Evolutionary conservation across 371 early-diverging fungal species (phyloP), one percentile per base, ranked within the genome.

Genomic region (Syncephalastrum monosporum): DNA sequence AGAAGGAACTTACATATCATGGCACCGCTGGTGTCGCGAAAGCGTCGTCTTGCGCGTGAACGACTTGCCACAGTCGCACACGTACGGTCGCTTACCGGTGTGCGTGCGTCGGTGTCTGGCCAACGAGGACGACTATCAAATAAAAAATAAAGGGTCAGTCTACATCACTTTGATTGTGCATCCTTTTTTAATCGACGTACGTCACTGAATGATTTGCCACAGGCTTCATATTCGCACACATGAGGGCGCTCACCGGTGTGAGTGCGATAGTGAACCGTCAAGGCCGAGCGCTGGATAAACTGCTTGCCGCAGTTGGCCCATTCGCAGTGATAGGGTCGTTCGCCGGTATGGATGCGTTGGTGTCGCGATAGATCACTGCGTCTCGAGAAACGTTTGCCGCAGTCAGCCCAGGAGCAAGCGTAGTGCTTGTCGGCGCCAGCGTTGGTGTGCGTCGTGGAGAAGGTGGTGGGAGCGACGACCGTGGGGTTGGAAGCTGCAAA

Each of bases 191-290:
- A 68, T 48, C 67, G 74, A 61, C 80, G 68, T 70, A 82, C 82
- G 67, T 85, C 85, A 53, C 82, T 82, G 65, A 85, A 85, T 14
- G 82, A 67, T 61, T 81, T 82, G 47, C 75, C 72, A 64, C 85
- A 85, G 6, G 75, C 67, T 14, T 72, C 74, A 23, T 77, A 74
- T 65, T 85, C 81, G 61, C 90, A 90, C 56, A 77, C 64, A 65
- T 90, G 90, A 46, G 90, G 90, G 27, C 84, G 74, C 64, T 89
- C 91, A 42, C 90, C 90, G 6, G 90, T 82, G 64, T 90, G 90
- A 0, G 90, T 90, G 54, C 90, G 84, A 47, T 78, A 74, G 59
- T 90, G 91, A 42, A 89, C 89, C 0, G 86, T 88, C 59, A 90
- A 72, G 24, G 90, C 90, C 4, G 89, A 88, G 29, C 86, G 77